Evolutionary conservation across 495 filamentous ascomycete species (phyloP).

Genomic region (Xylaria venustula): DNA sequence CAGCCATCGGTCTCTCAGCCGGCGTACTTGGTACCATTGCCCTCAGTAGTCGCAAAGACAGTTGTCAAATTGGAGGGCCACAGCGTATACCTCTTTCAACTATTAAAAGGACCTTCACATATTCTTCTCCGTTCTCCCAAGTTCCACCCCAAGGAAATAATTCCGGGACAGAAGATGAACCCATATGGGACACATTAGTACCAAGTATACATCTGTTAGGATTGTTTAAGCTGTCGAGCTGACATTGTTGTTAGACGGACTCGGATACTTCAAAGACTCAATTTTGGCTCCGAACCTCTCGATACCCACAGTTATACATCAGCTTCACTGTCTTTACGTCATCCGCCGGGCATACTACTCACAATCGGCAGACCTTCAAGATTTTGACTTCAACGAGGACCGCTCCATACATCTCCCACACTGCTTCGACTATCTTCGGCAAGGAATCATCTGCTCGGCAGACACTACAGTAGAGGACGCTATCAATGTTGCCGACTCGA

Average conservation of each 20-base stretch:
- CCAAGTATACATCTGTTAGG: too few relatives aligned
- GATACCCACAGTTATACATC: slow-evolving; percentile 22
- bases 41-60: too few relatives aligned
- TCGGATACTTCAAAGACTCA: slow-evolving; percentile 19
- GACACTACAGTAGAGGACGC: slow-evolving; percentile 21
- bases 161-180: slow-evolving; percentile 12
- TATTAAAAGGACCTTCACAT: background rate
- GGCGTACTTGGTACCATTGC: too few relatives aligned
- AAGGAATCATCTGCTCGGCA: slow-evolving; percentile 19
- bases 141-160: background rate
- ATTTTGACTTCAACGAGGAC: slow-evolving; percentile 23
- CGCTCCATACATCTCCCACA: slow-evolving; percentile 13
- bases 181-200: slow-evolving; percentile 24
- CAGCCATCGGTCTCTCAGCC: too few relatives aligned
- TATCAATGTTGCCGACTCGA: background rate
- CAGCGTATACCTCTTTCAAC: background rate
- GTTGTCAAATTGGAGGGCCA: background rate
- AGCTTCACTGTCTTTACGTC: slow-evolving; percentile 25
- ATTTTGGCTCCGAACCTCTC: slow-evolving; percentile 6
- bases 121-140: background rate
- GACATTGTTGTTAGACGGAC: slow-evolving; percentile 18
- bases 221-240: too few relatives aligned
- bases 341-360: slow-evolving; percentile 22
- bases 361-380: slow-evolving; percentile 8
- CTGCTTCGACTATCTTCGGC: slow-evolving; percentile 26